Base-by-base conservation (phyloP, 768 basidiomycete genomes). In the Podaxis rugospora region DNA sequence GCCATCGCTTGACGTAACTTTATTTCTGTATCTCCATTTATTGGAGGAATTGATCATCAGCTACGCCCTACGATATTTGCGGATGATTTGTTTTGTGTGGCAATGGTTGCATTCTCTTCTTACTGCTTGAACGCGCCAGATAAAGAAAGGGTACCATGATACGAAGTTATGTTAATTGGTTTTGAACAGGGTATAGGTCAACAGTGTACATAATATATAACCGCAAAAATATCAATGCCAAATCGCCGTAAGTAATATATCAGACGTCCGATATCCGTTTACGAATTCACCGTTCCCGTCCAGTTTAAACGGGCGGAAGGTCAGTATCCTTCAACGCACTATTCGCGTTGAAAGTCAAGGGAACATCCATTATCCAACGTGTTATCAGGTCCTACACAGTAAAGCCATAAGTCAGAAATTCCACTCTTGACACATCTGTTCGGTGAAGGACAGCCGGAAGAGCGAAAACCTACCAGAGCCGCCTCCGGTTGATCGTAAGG, bases 401-500 rank as follows among this genome's bases (percentile, higher is more conserved):
- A 13, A 28, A 51, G 25, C n/a, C 23, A 32, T 36, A 40, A 49
- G 46, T 39, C 61, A 51, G 28, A 52, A 42, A 46, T 21, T 37
- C 55, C 28, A 21, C 27, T 4, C 50, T 32, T 21, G 47, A 37
- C 39, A 25, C 35, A 53, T 21, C 56, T 23, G 16, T 53, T 23
- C 57, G 46, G 55, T 10, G 52, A 36, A 21, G 36, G 32, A 47
- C 62, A 16, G 25, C 18, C 32, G 21, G n/a, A 18, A 39, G 13
- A 56, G 44, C n/a, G 23, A 9, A 27, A 53, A 68, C 86, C 52
- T 67, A 89, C 93, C 70, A 93, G 75, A 49, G 93, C 85, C 42
- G 87, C 94, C 67, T 92, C 90, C 1, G 94, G 90, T 69, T 95
- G 93, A 73, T 98, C 93, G 68, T 81, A 87, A 4, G 94, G 93